Percentiles rank a stretch among this genome's conserved stretches.
These are phyloP conservation scores for Tolypocladium amazonense DNA, from an alignment of 2,329 filamentous ascomycete genomes.

Conservation along the genomic window DNA sequence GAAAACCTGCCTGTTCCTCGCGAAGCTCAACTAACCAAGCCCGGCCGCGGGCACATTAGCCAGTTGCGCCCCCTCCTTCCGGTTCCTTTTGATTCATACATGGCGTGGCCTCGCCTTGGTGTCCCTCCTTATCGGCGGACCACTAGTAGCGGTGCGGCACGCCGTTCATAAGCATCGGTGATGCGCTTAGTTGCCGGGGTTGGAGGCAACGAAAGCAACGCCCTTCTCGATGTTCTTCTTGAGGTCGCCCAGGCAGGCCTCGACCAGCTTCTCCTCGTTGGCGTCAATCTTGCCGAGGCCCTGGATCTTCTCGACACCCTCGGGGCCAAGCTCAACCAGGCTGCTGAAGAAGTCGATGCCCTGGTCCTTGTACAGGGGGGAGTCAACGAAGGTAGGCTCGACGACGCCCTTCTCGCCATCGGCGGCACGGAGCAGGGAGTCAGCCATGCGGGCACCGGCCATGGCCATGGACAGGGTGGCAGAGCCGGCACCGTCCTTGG, in stretches of 20 bases:
- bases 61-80: slow-evolving; percentile 1
- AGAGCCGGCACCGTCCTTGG: slow-evolving; percentile 95
- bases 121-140: not conserved
- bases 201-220: slow-evolving; percentile 46
- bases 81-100: not conserved
- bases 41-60: not conserved
- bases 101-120: not conserved
- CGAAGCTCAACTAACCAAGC: slow-evolving; percentile 7
- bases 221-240: slow-evolving; percentile 97
- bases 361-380: slow-evolving; percentile 96
- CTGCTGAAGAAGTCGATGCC: slow-evolving; percentile 95
- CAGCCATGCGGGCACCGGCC: slow-evolving; percentile 75
- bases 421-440: slow-evolving; percentile 84
- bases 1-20: slow-evolving; percentile 2
- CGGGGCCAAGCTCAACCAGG: slow-evolving; percentile 89
- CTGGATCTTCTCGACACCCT: slow-evolving; percentile 90
- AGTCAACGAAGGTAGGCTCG: slow-evolving; percentile 96
- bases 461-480: slow-evolving; percentile 98
- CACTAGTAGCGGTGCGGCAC: not conserved
- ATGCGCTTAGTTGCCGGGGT: slow-evolving; percentile 46
- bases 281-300: slow-evolving; percentile 76
- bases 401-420: slow-evolving; percentile 91
- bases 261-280: slow-evolving; percentile 81
- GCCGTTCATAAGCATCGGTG: not conserved
- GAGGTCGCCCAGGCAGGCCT: slow-evolving; percentile 73